Conservation (phyloP, 2,329 filamentous ascomycete species). For the Cladosporium velox region DNA sequence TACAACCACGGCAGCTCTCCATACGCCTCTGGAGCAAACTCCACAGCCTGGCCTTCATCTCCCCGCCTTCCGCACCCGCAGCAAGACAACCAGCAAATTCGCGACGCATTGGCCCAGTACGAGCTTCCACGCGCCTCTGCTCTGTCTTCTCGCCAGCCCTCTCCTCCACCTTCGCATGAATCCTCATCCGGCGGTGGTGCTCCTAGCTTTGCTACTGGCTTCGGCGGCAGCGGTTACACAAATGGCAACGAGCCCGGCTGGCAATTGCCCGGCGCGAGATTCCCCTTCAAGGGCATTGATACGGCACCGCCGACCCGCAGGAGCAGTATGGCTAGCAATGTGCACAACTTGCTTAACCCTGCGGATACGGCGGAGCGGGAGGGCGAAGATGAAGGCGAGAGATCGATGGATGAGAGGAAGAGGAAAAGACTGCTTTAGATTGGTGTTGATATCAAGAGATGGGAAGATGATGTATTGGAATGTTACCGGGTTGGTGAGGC, state of each 20-base stretch:
- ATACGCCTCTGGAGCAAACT: constrained; percentile 64
- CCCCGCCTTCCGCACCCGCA: constrained; percentile 61
- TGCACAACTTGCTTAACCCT: constrained; percentile 67
- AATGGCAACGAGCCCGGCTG: constrained; percentile 58
- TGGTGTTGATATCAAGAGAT: neutral
- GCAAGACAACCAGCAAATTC: constrained; percentile 64
- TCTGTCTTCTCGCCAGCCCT: constrained; percentile 53
- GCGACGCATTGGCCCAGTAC: constrained; percentile 65
- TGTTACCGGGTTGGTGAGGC: neutral
- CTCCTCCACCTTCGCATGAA: constrained; percentile 47
- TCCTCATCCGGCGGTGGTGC: constrained; percentile 26
- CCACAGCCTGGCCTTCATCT: constrained; percentile 67
- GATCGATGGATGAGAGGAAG: constrained; percentile 65
- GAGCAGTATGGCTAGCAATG: constrained; percentile 71
- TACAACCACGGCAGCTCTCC: constrained; percentile 55
- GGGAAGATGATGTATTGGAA: neutral
- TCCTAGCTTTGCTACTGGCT: constrained; percentile 50
- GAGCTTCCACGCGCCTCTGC: constrained; percentile 59
- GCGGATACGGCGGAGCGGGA: constrained; percentile 67
- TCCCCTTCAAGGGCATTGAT: constrained; percentile 52
- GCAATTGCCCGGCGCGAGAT: constrained; percentile 55
- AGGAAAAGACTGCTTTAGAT: constrained; percentile 56
- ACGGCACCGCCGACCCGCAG: constrained; percentile 65
- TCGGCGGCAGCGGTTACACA: constrained; percentile 53
- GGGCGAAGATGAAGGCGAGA: constrained; percentile 61